Evolutionary conservation across 2,329 filamentous ascomycete genomes (phyloP).

Genomic region (Colletotrichum sidae): DNA sequence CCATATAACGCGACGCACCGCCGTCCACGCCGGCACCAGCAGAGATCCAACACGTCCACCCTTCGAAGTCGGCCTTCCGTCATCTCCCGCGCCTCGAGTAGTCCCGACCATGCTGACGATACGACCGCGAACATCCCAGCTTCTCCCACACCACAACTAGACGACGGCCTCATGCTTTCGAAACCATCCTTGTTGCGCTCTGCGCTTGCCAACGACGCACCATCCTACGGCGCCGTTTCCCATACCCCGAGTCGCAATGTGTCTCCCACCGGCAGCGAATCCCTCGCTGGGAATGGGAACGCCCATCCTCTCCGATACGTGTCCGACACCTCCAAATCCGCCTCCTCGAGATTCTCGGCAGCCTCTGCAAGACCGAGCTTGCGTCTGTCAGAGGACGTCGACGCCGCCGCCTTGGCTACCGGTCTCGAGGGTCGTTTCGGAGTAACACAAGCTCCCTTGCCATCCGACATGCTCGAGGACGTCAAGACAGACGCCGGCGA

Average conservation of each 20-base stretch:
- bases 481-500: constrained; percentile 39
- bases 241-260: constrained; percentile 49
- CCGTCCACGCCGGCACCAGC: constrained; percentile 6
- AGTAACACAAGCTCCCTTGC: constrained; percentile 59
- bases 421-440: constrained; percentile 66
- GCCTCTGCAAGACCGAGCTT: constrained; percentile 48
- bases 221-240: constrained; percentile 53
- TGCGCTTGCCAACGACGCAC: constrained; percentile 42
- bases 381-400: constrained; percentile 61
- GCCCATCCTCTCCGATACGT: constrained; percentile 49
- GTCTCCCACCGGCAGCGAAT: constrained; percentile 50
- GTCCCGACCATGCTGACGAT: constrained; percentile 37
- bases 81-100: constrained; percentile 24
- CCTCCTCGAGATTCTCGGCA: constrained; percentile 43
- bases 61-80: constrained; percentile 25
- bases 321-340: constrained; percentile 48
- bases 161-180: constrained; percentile 36
- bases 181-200: constrained; percentile 49
- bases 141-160: constrained; percentile 28
- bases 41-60: constrained; percentile 18
- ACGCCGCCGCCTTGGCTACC: constrained; percentile 62
- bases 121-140: constrained; percentile 12
- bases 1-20: constrained; percentile 33
- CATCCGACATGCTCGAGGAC: constrained; percentile 58
- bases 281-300: constrained; percentile 41